Percentiles rank a stretch among this genome's conserved stretches.
These are phyloP conservation scores for Tulasnella sp. DNA, from an alignment of 768 basidiomycete species.

Conservation along the genomic window DNA sequence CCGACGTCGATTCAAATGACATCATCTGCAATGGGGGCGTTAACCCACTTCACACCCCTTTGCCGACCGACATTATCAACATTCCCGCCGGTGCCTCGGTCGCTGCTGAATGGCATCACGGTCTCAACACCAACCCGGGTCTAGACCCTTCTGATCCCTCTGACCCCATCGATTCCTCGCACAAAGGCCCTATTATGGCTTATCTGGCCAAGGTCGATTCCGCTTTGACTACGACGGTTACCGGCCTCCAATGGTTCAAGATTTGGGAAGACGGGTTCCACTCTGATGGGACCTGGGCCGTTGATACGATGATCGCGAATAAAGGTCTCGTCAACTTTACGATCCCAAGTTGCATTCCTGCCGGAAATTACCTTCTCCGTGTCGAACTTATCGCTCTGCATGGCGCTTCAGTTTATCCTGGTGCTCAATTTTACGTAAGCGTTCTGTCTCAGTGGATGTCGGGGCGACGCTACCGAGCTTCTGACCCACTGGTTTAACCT, in stretches of 20 bases:
- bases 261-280: constrained; percentile 25
- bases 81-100: constrained; percentile 54
- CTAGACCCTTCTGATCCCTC: constrained; percentile 41
- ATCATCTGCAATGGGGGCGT: constrained; percentile 59
- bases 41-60: constrained; percentile 44
- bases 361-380: constrained; percentile 51
- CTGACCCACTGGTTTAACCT: constrained; percentile 41
- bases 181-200: constrained; percentile 47
- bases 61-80: constrained; percentile 43
- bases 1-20: constrained; percentile 53
- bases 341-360: constrained; percentile 47
- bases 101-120: constrained; percentile 55
- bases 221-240: constrained; percentile 43
- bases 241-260: constrained; percentile 33
- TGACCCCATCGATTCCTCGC: constrained; percentile 43
- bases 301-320: constrained; percentile 48
- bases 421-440: constrained; percentile 56
- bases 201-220: constrained; percentile 45
- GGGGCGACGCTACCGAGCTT: constrained; percentile 44
- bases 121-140: constrained; percentile 35
- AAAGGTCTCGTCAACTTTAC: constrained; percentile 52
- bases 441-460: constrained; percentile 38
- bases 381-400: constrained; percentile 39
- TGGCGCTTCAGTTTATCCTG: constrained; percentile 25
- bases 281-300: constrained; percentile 42